phyloP scores from a whole-genome alignment of 1,139 yeast genomes.

The Kodamaea ohmeri region DNA sequence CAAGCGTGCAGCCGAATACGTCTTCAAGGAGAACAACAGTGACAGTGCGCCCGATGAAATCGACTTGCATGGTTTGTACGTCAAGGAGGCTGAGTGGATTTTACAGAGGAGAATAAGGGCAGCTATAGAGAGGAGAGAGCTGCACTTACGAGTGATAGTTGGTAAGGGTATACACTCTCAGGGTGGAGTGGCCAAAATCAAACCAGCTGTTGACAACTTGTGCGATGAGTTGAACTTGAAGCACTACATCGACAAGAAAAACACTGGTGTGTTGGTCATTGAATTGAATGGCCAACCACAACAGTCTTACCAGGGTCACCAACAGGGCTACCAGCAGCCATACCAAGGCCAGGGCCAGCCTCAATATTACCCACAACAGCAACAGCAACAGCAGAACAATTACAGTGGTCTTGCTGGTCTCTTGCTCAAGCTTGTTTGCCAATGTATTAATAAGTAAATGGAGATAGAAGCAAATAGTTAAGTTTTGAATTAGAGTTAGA shows the following conservation, averaged over 20 bases:
- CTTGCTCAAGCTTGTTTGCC: constrained; percentile 33
- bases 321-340: constrained; percentile 18
- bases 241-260: constrained; percentile 62
- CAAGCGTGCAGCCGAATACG: constrained; percentile 84
- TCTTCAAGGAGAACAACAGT: constrained; percentile 81
- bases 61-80: constrained; percentile 88
- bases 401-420: constrained; percentile 22
- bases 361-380: constrained; percentile 17
- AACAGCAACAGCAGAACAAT: constrained; percentile 15
- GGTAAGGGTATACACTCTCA: constrained; percentile 92
- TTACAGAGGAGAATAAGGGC: constrained; percentile 72
- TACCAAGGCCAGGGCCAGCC: constrained; percentile 22
- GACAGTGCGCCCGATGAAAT: constrained; percentile 84
- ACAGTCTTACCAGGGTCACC: constrained; percentile 27
- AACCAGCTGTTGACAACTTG: constrained; percentile 82
- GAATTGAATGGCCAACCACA: constrained; percentile 45
- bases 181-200: constrained; percentile 78
- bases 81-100: constrained; percentile 81
- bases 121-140: constrained; percentile 59
- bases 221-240: constrained; percentile 64
- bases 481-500: neutral
- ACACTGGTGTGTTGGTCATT: constrained; percentile 77
- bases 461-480: neutral
- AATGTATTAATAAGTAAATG: constrained; percentile 27
- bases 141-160: constrained; percentile 65